Conservation (phyloP, 1,139 yeast genomes). For the Yarrowia galli region DNA sequence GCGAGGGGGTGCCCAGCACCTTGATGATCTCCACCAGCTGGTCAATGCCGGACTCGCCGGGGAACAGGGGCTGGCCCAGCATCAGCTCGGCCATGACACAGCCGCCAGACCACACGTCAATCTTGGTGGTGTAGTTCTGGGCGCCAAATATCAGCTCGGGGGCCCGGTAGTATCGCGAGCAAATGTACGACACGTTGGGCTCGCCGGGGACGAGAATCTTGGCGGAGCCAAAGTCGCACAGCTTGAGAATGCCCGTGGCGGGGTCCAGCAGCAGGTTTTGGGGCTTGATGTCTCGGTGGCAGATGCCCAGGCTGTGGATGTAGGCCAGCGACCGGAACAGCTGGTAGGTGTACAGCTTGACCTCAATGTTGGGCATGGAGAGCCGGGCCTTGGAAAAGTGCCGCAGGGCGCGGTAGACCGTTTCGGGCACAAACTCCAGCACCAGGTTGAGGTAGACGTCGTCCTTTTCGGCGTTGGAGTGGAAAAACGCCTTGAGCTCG, state of each 20-base stretch:
- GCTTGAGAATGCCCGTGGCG: conserved; percentile 77
- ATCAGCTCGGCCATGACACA: conserved; percentile 98
- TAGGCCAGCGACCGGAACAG: conserved; percentile 89
- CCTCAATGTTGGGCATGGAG: conserved; percentile 86
- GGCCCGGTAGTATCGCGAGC: conserved; percentile 95
- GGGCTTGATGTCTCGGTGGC: conserved; percentile 97
- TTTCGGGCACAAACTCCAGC: conserved; percentile 92
- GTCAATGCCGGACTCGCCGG: conserved; percentile 97
- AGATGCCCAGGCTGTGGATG: conserved; percentile 88
- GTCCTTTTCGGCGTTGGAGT: conserved; percentile 76
- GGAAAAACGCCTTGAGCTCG: conserved; percentile 85
- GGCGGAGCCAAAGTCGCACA: conserved; percentile 99
- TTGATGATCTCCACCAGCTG: conserved; percentile 96
- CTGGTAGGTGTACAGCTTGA: conserved; percentile 90
- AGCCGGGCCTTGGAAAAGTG: conserved; percentile 77
- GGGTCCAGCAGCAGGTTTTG: conserved; percentile 93
- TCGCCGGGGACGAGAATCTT: conserved; percentile 87
- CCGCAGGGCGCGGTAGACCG: conserved; percentile 88
- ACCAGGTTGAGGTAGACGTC: conserved; percentile 87
- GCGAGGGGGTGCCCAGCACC: conserved; percentile 92
- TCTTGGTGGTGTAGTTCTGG: conserved; percentile 92
- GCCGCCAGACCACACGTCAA: conserved; percentile 97
- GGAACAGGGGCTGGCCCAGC: conserved; percentile 94
- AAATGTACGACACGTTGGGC: conserved; percentile 94
- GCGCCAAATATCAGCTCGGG: conserved; percentile 94